Evolutionary conservation across 2,329 filamentous ascomycete genomes (phyloP).

Genomic region (Aspergillus candidus): DNA sequence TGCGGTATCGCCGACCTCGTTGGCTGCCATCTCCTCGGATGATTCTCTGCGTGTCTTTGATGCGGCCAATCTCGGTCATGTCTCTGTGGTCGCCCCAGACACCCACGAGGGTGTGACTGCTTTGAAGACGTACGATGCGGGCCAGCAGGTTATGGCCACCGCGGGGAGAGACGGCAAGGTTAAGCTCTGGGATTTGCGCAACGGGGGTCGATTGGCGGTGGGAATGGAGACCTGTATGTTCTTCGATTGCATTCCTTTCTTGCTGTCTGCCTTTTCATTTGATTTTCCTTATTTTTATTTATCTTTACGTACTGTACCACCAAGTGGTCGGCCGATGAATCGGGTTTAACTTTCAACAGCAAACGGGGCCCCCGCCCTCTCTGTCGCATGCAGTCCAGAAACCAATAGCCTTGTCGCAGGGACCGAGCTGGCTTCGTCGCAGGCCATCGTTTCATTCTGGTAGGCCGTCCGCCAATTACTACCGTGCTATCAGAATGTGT

Average conservation of each 20-base stretch:
- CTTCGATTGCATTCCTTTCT: conserved; percentile 1
- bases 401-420: conserved; percentile 49
- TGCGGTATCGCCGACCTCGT: conserved; percentile 21
- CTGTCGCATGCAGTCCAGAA: conserved; percentile 44
- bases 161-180: conserved; percentile 38
- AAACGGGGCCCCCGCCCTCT: conserved; percentile 47
- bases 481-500: not conserved
- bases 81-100: conserved; percentile 22
- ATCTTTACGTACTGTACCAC: conserved; percentile 1
- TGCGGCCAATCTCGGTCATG: conserved; percentile 27
- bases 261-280: conserved; percentile 5
- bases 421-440: conserved; percentile 46
- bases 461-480: conserved; percentile 23
- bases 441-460: conserved; percentile 41
- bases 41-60: conserved; percentile 41
- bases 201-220: conserved; percentile 23
- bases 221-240: conserved; percentile 33
- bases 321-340: conserved; percentile 12
- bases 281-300: not conserved
- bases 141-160: conserved; percentile 28
- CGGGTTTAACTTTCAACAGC: conserved; percentile 27
- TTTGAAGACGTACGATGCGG: conserved; percentile 24
- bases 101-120: conserved; percentile 37
- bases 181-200: conserved; percentile 38
- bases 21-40: conserved; percentile 42